A percentile compares a stretch with the other conserved stretches of the same genome.
Evolutionary conservation across 805 yeast species (phyloP).

Genomic region (Lachancea waltii): DNA sequence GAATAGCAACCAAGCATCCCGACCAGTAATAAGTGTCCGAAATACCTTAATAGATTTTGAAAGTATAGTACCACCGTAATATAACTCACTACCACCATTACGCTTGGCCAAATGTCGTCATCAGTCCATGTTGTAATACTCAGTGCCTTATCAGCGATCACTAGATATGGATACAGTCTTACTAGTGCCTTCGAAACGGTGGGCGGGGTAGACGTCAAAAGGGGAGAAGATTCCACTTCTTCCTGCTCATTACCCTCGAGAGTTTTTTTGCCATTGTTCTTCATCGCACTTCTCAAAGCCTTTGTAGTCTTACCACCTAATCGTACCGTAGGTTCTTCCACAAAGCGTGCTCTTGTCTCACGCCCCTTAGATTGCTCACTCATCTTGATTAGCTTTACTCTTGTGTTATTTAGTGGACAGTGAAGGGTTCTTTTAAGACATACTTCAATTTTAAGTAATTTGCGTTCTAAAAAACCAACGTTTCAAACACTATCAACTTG

Average conservation of each 20-base stretch:
- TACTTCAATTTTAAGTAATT: slow-evolving; percentile 1
- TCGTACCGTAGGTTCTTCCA: slow-evolving; percentile 18
- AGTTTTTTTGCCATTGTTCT: slow-evolving; percentile 12
- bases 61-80: slow-evolving; percentile 64
- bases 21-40: slow-evolving; percentile 73
- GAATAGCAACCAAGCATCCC: slow-evolving; percentile 55
- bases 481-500: neutral
- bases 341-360: slow-evolving; percentile 27
- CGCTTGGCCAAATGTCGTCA: slow-evolving; percentile 71
- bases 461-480: neutral
- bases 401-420: too few species aligned
- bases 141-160: slow-evolving; percentile 61
- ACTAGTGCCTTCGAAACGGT: slow-evolving; percentile 78
- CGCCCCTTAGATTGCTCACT: slow-evolving; percentile 12
- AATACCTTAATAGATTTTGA: slow-evolving; percentile 68
- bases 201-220: slow-evolving; percentile 85
- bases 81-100: slow-evolving; percentile 51
- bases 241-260: slow-evolving; percentile 9
- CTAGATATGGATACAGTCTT: slow-evolving; percentile 76
- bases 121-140: slow-evolving; percentile 87
- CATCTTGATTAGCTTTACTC: neutral
- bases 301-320: slow-evolving; percentile 28
- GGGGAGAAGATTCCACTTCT: slow-evolving; percentile 56
- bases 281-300: slow-evolving; percentile 24
- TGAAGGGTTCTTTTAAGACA: too few species aligned